phyloP scores from a whole-genome alignment of 192 early-diverging fungal species.

The Coemansia nantahalensis region DNA sequence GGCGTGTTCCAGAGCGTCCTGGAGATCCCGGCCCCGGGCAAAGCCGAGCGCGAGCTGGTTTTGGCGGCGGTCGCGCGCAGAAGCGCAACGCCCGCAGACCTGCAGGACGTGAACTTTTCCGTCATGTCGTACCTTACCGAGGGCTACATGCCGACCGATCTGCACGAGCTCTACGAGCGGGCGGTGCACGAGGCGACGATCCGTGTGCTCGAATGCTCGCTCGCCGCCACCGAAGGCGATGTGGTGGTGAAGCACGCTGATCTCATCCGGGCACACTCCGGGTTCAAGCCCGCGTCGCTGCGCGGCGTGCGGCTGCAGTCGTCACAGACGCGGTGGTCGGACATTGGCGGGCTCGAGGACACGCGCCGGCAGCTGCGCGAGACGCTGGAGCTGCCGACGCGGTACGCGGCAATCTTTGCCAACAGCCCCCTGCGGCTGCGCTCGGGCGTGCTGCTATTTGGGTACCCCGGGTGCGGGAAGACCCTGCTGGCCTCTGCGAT shows the following conservation, averaged over 20 bases:
- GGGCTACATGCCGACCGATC: conserved; percentile 82
- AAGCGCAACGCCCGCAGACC: conserved; percentile 54
- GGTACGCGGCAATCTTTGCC: conserved; percentile 88
- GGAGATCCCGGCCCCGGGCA: conserved; percentile 28
- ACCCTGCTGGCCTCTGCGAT: conserved; percentile 94
- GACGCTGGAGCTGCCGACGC: conserved; percentile 93
- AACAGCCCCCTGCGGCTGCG: conserved; percentile 83
- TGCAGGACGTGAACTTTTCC: conserved; percentile 64
- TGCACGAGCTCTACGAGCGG: conserved; percentile 73
- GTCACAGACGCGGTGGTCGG: conserved; percentile 76
- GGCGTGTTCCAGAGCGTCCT: conserved; percentile 19
- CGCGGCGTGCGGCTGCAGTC: conserved; percentile 75
- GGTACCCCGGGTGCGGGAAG: conserved; percentile 98
- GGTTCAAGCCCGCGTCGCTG: conserved; percentile 77
- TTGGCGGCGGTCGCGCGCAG: conserved; percentile 64
- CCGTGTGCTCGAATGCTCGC: conserved; percentile 51
- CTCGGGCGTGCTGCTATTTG: conserved; percentile 92
- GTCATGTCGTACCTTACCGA: conserved; percentile 78
- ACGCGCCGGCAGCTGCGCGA: conserved; percentile 80
- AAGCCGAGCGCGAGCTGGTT: conserved; percentile 58
- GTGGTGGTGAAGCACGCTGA: conserved; percentile 61
- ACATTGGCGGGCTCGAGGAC: conserved; percentile 86
- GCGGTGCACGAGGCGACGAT: conserved; percentile 79
- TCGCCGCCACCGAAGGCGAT: conserved; percentile 17
- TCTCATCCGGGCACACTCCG: conserved; percentile 69